phyloP scores from a whole-genome alignment of 805 yeast species.

The Metschnikowia hibisci region DNA sequence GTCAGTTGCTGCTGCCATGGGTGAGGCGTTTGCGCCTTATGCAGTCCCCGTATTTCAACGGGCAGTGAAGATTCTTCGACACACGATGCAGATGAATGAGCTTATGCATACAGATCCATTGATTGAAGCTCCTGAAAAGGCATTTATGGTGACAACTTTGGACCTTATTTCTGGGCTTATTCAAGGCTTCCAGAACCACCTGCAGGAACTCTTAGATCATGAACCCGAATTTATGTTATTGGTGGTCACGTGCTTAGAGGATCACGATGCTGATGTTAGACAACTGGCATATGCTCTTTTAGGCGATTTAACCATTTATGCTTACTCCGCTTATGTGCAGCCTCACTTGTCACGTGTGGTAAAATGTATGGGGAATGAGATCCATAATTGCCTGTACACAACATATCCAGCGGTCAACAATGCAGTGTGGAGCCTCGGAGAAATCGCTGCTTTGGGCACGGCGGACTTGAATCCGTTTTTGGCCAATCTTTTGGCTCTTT shows the following conservation, averaged over 20 bases:
- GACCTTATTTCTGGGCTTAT: conserved; percentile 90
- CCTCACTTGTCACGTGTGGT: conserved; percentile 52
- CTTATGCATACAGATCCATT: conserved; percentile 62
- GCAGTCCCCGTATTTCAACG: conserved; percentile 84
- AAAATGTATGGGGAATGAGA: conserved; percentile 65
- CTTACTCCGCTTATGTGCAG: conserved; percentile 42
- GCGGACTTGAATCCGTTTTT: conserved; percentile 50
- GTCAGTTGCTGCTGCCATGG: conserved; percentile 81
- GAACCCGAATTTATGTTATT: conserved; percentile 51
- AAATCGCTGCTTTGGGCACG: conserved; percentile 60
- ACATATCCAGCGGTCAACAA: conserved; percentile 72
- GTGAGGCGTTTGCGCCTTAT: conserved; percentile 81
- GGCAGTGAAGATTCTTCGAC: conserved; percentile 63
- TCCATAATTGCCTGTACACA: conserved; percentile 47
- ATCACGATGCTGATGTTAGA: conserved; percentile 79
- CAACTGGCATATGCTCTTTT: conserved; percentile 86
- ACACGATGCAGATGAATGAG: conserved; percentile 64
- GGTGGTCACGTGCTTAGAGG: conserved; percentile 66
- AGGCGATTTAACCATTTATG: conserved; percentile 79
- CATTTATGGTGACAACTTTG: conserved; percentile 81
- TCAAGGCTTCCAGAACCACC: conserved; percentile 74
- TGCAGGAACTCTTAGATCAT: conserved; percentile 46
- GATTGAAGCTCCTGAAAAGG: conserved; percentile 78
- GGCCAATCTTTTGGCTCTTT: conserved; percentile 47
- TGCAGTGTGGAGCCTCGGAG: conserved; percentile 93